These are phyloP conservation scores for Emergomyces pasteurianus DNA, from an alignment of 2,329 filamentous ascomycete genomes.

Conservation along the genomic window DNA sequence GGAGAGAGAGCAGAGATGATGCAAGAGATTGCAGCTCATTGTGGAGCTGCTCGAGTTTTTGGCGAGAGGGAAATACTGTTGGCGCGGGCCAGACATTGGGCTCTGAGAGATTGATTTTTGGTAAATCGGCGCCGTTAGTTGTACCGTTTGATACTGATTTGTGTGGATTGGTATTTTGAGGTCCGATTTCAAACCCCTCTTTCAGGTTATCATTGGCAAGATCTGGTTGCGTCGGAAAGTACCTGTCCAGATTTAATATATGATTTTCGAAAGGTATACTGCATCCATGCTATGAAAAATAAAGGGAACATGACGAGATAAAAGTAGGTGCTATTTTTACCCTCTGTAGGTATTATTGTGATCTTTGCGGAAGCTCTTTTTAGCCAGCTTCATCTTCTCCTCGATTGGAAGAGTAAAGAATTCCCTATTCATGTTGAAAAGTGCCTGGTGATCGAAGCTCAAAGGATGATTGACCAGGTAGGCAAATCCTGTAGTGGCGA, in stretches of 20 bases:
- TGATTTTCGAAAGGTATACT: background rate
- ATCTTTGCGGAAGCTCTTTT: constrained; percentile 27
- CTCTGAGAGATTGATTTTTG: constrained; percentile 30
- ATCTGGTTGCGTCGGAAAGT: constrained; percentile 33
- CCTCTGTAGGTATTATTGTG: constrained; percentile 37
- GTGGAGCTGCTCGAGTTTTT: constrained; percentile 27
- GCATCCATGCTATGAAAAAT: background rate
- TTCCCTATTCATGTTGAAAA: constrained; percentile 30
- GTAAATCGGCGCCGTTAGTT: constrained; percentile 3
- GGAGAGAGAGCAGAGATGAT: constrained; percentile 26
- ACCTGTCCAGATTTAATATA: constrained; percentile 18
- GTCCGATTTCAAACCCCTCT: constrained; percentile 37
- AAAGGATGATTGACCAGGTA: constrained; percentile 35
- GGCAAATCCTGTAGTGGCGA: constrained; percentile 36
- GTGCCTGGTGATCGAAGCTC: constrained; percentile 30
- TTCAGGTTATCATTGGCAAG: constrained; percentile 32
- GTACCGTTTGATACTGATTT: background rate
- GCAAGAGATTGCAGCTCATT: constrained; percentile 29
- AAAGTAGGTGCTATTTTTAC: constrained; percentile 12
- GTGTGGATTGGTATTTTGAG: constrained; percentile 9
- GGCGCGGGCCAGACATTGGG: constrained; percentile 30
- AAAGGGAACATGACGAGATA: background rate
- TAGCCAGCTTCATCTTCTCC: constrained; percentile 32
- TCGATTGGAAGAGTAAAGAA: constrained; percentile 28
- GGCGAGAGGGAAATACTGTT: constrained; percentile 14